These are phyloP conservation scores for Globisporangium takayamanum DNA, from an alignment of 352 stramenopile genomes.

Conservation along the genomic window DNA sequence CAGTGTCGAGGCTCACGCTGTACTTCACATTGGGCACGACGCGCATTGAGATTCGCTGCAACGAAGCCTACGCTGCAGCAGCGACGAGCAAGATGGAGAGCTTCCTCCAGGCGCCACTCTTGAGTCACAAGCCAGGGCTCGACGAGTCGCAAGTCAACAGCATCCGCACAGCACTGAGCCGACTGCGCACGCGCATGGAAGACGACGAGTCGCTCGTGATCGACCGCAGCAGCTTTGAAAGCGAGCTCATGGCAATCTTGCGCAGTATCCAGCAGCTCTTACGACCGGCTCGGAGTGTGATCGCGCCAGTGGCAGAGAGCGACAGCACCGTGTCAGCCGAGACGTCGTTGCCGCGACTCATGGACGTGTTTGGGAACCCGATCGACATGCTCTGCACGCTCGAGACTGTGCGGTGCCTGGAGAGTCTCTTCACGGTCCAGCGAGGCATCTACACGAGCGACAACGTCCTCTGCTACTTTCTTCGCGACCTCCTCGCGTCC, in stretches of 20 bases:
- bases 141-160: slow-evolving; percentile 19
- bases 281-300: slow-evolving; percentile 1
- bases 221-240: slow-evolving; percentile 27
- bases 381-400: slow-evolving; percentile 41
- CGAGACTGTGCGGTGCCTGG: slow-evolving; percentile 36
- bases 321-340: not conserved
- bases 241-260: slow-evolving; percentile 24
- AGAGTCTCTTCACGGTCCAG: slow-evolving; percentile 42
- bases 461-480: slow-evolving; percentile 65
- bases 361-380: slow-evolving; percentile 41
- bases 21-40: slow-evolving; percentile 64
- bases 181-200: slow-evolving; percentile 52
- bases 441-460: slow-evolving; percentile 33
- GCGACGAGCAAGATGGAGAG: slow-evolving; percentile 30
- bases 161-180: slow-evolving; percentile 32
- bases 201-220: slow-evolving; percentile 55
- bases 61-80: slow-evolving; percentile 13
- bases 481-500: slow-evolving; percentile 52
- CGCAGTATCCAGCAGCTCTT: slow-evolving; percentile 36
- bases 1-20: slow-evolving; percentile 20
- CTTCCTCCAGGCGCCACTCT: slow-evolving; percentile 39
- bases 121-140: slow-evolving; percentile 43
- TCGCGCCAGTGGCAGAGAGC: not conserved
- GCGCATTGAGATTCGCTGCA: slow-evolving; percentile 21
- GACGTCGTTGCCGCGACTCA: not conserved